These are phyloP conservation scores for Macrocybe sp. DNA, from an alignment of 1,284 basidiomycete species.

Conservation along the genomic window DNA sequence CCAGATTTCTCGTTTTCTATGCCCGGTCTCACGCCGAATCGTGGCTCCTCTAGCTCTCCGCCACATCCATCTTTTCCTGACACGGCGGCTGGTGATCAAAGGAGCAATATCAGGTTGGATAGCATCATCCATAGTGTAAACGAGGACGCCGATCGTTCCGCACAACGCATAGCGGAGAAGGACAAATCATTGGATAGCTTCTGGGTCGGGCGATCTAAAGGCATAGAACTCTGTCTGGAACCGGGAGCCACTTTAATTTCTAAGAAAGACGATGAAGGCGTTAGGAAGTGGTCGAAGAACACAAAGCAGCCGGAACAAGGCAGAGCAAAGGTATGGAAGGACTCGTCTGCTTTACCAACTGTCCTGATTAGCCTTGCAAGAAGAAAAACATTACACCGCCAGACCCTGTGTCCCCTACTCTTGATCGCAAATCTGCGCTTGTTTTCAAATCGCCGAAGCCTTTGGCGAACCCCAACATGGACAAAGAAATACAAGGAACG, in stretches of 20 bases:
- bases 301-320: conserved; percentile 17
- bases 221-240: no score
- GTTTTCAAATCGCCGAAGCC: conserved; percentile 17
- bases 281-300: no score
- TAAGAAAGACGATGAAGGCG: no score
- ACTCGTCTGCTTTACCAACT: conserved; percentile 1
- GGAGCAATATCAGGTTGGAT: no score
- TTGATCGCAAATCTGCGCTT: conserved; percentile 31
- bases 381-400: conserved; percentile 31
- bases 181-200: no score
- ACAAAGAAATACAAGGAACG: conserved; percentile 3
- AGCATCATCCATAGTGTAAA: no score
- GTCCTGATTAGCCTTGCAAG: not conserved
- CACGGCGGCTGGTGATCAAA: no score
- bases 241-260: no score
- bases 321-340: conserved; percentile 18
- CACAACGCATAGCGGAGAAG: no score
- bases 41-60: conserved; percentile 64
- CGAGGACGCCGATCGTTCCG: no score
- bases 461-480: not conserved
- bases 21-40: conserved; percentile 58
- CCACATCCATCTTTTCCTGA: conserved; percentile 12
- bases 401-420: conserved; percentile 48
- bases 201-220: no score
- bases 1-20: conserved; percentile 36